A percentile compares a stretch with the other conserved stretches of the same genome.
phyloP scores from a whole-genome alignment of 352 stramenopile species.

The Phytophthora sp. region DNA sequence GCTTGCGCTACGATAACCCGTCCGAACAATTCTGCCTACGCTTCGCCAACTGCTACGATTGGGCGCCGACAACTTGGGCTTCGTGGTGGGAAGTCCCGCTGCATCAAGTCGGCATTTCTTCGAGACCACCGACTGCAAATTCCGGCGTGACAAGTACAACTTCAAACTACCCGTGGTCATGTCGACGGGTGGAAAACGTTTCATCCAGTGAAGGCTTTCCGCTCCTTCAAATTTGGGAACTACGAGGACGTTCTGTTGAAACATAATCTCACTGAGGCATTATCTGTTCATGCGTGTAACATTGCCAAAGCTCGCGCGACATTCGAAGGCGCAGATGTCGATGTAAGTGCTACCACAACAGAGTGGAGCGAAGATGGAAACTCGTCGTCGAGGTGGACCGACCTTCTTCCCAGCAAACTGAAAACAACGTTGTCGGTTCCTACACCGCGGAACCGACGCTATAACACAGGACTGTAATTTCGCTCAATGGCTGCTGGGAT shows the following conservation, averaged over 20 bases:
- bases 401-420: neutral
- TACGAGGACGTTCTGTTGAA: neutral
- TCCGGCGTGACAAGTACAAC: neutral
- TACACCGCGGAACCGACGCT: too few relatives aligned
- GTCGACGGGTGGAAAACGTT: constrained; percentile 1
- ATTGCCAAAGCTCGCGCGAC: neutral
- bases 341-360: neutral
- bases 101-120: constrained; percentile 2
- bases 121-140: neutral
- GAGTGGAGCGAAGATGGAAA: neutral
- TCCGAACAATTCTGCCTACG: neutral
- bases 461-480: too few relatives aligned
- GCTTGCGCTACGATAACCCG: neutral
- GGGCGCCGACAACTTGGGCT: neutral
- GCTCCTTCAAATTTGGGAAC: neutral
- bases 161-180: neutral
- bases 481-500: too few relatives aligned
- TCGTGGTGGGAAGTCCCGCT: constrained; percentile 1
- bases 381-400: neutral
- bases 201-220: neutral
- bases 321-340: neutral
- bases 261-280: neutral
- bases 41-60: neutral
- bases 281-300: neutral
- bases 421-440: too few relatives aligned